These are phyloP conservation scores for Nasturtium officinale DNA, from an alignment of 345 rosid genomes.

Conservation along the genomic window DNA sequence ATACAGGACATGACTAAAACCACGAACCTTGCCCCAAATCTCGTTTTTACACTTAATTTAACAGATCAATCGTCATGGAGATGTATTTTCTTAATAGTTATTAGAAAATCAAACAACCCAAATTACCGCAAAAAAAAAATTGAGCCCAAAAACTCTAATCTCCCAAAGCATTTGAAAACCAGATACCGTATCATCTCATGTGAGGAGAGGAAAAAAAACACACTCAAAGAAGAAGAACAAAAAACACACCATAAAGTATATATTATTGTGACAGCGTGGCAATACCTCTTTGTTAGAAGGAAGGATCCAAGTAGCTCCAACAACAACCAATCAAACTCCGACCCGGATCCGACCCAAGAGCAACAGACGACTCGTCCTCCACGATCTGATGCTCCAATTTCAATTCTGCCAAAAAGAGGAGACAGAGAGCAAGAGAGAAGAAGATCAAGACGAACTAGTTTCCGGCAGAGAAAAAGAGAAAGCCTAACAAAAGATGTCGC, in stretches of 20 bases:
- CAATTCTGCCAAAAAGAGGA: slow-evolving; percentile 19
- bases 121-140: too few relatives aligned
- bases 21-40: too few relatives aligned
- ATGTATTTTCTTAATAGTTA: too few relatives aligned
- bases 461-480: slow-evolving; percentile 13
- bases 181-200: too few relatives aligned
- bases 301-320: slow-evolving; percentile 30
- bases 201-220: too few relatives aligned
- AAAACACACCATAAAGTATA: not conserved
- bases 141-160: too few relatives aligned
- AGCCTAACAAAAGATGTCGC: slow-evolving; percentile 48
- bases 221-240: too few relatives aligned
- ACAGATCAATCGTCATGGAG: too few relatives aligned
- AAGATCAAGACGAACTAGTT: slow-evolving; percentile 38
- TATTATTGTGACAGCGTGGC: slow-evolving; percentile 18
- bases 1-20: not conserved
- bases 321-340: slow-evolving; percentile 6
- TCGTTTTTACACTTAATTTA: too few relatives aligned
- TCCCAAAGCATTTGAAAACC: not conserved
- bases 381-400: slow-evolving; percentile 39
- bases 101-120: too few relatives aligned
- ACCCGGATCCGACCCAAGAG: slow-evolving; percentile 35
- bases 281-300: not conserved
- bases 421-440: slow-evolving; percentile 35
- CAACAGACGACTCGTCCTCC: slow-evolving; percentile 41